Percentiles rank a stretch among this genome's conserved stretches.
These are phyloP conservation scores for Hymenoscyphus repandus DNA, from an alignment of 2,329 filamentous ascomycete species.

Conservation along the genomic window DNA sequence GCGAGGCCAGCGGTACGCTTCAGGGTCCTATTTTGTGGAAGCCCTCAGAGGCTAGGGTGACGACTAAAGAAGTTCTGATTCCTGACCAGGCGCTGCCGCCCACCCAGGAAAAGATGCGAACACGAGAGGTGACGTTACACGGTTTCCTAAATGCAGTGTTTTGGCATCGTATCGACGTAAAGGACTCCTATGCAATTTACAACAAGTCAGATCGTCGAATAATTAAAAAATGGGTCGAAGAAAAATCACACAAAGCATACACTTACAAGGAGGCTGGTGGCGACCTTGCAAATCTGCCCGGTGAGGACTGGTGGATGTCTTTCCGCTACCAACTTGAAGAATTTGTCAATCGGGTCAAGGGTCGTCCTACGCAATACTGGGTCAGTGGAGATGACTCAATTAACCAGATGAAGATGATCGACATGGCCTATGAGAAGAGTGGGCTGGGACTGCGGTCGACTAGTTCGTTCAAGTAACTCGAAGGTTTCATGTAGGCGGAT, in stretches of 20 bases:
- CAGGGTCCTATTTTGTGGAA: slow-evolving; percentile 6
- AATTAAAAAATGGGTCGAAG: slow-evolving; percentile 12
- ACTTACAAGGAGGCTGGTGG: slow-evolving; percentile 11
- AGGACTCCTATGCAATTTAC: slow-evolving; percentile 8
- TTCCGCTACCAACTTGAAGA: slow-evolving; percentile 43
- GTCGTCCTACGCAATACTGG: slow-evolving; percentile 29
- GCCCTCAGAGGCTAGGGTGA: slow-evolving; percentile 21
- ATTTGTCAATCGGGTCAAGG: slow-evolving; percentile 41
- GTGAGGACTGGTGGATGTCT: slow-evolving; percentile 29
- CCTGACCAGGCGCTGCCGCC: slow-evolving; percentile 42
- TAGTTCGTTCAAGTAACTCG: slow-evolving; percentile 11
- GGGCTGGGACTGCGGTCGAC: slow-evolving; percentile 30
- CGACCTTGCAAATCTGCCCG: slow-evolving; percentile 4
- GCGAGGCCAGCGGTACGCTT: slow-evolving; percentile 27
- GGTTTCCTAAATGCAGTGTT: slow-evolving; percentile 5
- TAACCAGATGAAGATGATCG: slow-evolving; percentile 40
- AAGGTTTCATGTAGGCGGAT: too few relatives aligned
- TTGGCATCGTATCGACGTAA: slow-evolving; percentile 15
- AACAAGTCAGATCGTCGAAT: slow-evolving; percentile 1
- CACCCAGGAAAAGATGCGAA: slow-evolving; percentile 6
- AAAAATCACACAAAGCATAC: slow-evolving; percentile 12
- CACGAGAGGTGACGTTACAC: slow-evolving; percentile 7
- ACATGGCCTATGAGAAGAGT: slow-evolving; percentile 41
- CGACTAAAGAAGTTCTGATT: slow-evolving; percentile 45
- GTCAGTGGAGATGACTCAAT: slow-evolving; percentile 38